These are phyloP conservation scores for Begonia loranthoides DNA, from an alignment of 306 rosid species.

Conservation along the genomic window DNA sequence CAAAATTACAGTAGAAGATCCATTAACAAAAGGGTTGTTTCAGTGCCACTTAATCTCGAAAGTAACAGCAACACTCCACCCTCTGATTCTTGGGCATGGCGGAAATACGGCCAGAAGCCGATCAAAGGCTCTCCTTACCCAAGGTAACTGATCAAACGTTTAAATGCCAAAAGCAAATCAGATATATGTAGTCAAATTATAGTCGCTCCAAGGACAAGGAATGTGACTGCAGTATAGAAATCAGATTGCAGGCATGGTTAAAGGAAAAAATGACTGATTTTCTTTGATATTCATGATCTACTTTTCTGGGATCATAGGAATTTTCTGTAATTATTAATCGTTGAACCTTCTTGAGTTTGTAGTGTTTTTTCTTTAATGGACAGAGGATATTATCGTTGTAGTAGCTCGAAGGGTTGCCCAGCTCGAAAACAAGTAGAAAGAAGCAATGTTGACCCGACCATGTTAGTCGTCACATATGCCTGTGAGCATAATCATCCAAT, in stretches of 20 bases:
- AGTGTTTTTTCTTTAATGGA: background rate
- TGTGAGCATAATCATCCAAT: slow-evolving; percentile 82
- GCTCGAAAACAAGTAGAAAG: slow-evolving; percentile 96
- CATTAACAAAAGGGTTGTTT: slow-evolving; percentile 62
- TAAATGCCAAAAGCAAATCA: no score
- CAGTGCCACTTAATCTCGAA: slow-evolving; percentile 58
- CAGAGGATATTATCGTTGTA: slow-evolving; percentile 43
- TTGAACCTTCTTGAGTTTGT: no score
- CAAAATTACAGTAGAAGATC: slow-evolving; percentile 26
- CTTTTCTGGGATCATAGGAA: no score
- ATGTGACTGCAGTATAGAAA: no score
- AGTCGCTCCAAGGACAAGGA: no score
- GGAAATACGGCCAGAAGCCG: slow-evolving; percentile 96
- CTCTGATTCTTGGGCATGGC: slow-evolving; percentile 94
- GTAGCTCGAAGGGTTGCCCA: slow-evolving; percentile 86
- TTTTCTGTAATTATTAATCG: no score
- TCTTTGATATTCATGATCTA: no score
- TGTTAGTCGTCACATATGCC: slow-evolving; percentile 73
- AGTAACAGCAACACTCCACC: slow-evolving; percentile 44
- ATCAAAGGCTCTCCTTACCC: slow-evolving; percentile 99
- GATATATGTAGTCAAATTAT: no score
- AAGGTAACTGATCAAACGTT: slow-evolving; percentile 27
- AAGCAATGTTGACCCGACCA: slow-evolving; percentile 72
- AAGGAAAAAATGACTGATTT: no score
- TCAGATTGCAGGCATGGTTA: no score